Percentiles rank a stretch among this genome's conserved stretches.
These are phyloP conservation scores for Leishmania gerbilli DNA, from an alignment of 208 protist genomes.

Conservation along the genomic window DNA sequence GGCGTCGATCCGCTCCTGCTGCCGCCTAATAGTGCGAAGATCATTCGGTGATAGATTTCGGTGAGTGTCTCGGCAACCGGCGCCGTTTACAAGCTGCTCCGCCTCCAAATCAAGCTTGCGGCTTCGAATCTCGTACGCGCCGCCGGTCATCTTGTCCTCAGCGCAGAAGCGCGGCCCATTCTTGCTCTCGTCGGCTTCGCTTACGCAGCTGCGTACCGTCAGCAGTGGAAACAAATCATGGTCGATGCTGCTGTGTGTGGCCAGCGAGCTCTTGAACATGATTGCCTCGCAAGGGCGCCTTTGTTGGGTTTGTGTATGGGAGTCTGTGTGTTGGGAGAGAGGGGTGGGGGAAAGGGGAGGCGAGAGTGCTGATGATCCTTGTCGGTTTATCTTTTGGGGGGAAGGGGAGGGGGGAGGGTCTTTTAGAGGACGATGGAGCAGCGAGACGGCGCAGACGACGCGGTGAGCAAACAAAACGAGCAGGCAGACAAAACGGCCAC, in stretches of 20 bases:
- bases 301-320: background rate
- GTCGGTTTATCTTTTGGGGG: background rate
- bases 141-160: slow-evolving; percentile 68
- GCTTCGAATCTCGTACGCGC: slow-evolving; percentile 74
- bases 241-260: slow-evolving; percentile 39
- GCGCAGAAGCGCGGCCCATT: slow-evolving; percentile 82
- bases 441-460: background rate
- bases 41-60: slow-evolving; percentile 11
- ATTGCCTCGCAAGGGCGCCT: background rate
- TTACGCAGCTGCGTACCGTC: slow-evolving; percentile 66
- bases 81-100: background rate
- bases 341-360: background rate
- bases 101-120: slow-evolving; percentile 20
- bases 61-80: background rate
- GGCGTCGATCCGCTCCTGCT: slow-evolving; percentile 55
- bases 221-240: slow-evolving; percentile 73
- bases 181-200: slow-evolving; percentile 68
- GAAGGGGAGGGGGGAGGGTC: background rate
- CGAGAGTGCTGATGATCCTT: background rate
- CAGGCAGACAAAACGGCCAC: background rate
- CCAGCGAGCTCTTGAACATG: slow-evolving; percentile 50
- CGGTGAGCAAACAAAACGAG: background rate
- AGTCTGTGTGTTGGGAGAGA: background rate
- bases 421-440: background rate
- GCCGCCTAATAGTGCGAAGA: slow-evolving; percentile 9